phyloP scores from a whole-genome alignment of 257 asterid genomes.

The Petrea volubilis region DNA sequence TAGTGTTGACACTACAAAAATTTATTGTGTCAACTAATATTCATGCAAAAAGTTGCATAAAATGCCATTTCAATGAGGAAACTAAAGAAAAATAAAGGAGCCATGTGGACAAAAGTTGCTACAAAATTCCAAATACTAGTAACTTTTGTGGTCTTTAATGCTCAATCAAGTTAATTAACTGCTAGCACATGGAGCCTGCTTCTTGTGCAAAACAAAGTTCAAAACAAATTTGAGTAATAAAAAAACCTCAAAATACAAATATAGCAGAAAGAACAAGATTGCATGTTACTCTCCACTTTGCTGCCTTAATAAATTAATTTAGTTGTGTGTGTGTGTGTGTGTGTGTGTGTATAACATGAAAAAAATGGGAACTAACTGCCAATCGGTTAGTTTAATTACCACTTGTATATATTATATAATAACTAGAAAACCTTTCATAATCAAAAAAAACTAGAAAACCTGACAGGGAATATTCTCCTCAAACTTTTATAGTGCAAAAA shows the following conservation, averaged over 20 bases:
- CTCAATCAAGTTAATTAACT: background rate
- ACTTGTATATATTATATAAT: background rate
- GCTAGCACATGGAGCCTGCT: conserved; percentile 37
- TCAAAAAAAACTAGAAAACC: conserved; percentile 18
- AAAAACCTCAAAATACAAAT: background rate
- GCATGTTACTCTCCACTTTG: conserved; percentile 53
- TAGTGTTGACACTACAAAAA: too few relatives aligned
- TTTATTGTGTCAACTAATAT: too few relatives aligned
- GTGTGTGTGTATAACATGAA: conserved; percentile 1
- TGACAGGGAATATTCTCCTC: conserved; percentile 44
- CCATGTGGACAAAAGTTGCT: background rate
- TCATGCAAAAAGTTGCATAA: background rate
- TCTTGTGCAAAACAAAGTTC: background rate
- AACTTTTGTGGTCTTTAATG: background rate
- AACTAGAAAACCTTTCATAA: conserved; percentile 19
- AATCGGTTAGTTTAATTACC: conserved; percentile 19
- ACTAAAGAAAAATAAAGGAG: background rate
- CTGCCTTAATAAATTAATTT: background rate
- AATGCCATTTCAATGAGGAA: background rate
- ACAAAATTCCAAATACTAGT: background rate
- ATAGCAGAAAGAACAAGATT: background rate
- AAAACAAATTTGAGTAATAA: background rate
- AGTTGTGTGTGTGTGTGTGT: too few relatives aligned
- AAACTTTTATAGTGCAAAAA: background rate
- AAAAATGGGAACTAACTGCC: conserved; percentile 34